These are phyloP conservation scores for Cylindricascospora bacillispora DNA, from an alignment of 1,139 yeast species.

Conservation along the genomic window DNA sequence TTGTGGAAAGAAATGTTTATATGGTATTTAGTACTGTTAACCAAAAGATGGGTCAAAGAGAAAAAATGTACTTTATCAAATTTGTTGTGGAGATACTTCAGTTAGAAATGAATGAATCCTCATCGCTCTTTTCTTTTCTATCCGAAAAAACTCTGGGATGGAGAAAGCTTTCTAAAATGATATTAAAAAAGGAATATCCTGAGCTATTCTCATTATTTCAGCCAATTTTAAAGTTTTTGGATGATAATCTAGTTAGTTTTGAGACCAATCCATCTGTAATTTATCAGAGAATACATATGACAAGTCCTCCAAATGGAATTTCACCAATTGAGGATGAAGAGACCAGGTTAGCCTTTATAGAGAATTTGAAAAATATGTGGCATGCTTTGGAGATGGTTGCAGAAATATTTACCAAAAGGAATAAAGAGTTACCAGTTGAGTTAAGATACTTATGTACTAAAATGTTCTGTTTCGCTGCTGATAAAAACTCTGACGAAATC, in stretches of 20 bases:
- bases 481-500: slow-evolving; percentile 24
- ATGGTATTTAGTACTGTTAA: slow-evolving; percentile 21
- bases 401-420: slow-evolving; percentile 32
- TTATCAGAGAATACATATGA: slow-evolving; percentile 34
- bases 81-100: slow-evolving; percentile 42
- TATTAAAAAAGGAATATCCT: slow-evolving; percentile 24
- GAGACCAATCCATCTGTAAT: slow-evolving; percentile 76
- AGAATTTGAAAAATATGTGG: slow-evolving; percentile 62
- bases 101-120: slow-evolving; percentile 21
- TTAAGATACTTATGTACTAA: slow-evolving; percentile 38
- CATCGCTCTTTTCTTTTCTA: slow-evolving; percentile 15
- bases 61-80: slow-evolving; percentile 59
- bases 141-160: slow-evolving; percentile 25
- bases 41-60: slow-evolving; percentile 35
- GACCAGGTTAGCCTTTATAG: slow-evolving; percentile 56
- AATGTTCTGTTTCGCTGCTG: slow-evolving; percentile 39
- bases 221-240: slow-evolving; percentile 32
- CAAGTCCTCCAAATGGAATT: slow-evolving; percentile 38
- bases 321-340: slow-evolving; percentile 68
- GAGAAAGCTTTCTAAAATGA: slow-evolving; percentile 33
- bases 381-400: slow-evolving; percentile 53
- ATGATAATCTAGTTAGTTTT: slow-evolving; percentile 45
- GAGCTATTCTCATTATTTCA: slow-evolving; percentile 40
- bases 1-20: slow-evolving; percentile 18
- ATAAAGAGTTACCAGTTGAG: slow-evolving; percentile 49